phyloP scores from a whole-genome alignment of 2,329 filamentous ascomycete genomes.

The Aureobasidium zeae region DNA sequence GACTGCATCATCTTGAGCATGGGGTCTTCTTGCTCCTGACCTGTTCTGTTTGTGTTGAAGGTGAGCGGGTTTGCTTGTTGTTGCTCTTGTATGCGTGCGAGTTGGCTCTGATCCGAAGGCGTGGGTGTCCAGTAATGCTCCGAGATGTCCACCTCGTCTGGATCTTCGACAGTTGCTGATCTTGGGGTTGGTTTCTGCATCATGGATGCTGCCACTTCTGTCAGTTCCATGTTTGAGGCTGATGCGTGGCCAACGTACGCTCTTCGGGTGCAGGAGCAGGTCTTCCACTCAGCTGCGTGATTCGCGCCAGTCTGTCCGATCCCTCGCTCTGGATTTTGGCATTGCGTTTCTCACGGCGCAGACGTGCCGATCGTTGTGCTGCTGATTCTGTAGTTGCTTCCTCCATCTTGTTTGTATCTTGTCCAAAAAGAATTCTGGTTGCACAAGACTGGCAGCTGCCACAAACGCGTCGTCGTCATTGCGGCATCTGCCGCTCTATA shows the following conservation, averaged over 20 bases:
- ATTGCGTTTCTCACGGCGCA: constrained; percentile 69
- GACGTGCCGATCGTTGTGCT: constrained; percentile 52
- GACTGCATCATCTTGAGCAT: constrained; percentile 70
- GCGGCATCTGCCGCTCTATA: constrained; percentile 3
- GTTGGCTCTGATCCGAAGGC: constrained; percentile 5
- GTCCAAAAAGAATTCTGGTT: constrained; percentile 1
- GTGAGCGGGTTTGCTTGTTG: constrained; percentile 18
- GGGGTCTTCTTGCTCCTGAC: constrained; percentile 44
- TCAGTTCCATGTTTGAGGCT: background rate
- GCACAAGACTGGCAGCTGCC: constrained; percentile 2
- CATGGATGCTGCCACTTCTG: constrained; percentile 14
- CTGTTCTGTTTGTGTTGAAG: constrained; percentile 24
- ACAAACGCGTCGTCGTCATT: constrained; percentile 7
- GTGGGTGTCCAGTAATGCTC: constrained; percentile 34
- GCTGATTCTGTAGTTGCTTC: constrained; percentile 30
- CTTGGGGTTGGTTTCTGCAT: constrained; percentile 23
- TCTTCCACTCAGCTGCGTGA: constrained; percentile 60
- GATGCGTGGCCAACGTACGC: constrained; percentile 6
- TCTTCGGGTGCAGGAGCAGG: constrained; percentile 26
- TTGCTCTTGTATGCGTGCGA: constrained; percentile 2
- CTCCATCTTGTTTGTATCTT: constrained; percentile 16
- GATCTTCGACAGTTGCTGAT: constrained; percentile 39
- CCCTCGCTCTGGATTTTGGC: constrained; percentile 69
- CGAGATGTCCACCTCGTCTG: constrained; percentile 73
- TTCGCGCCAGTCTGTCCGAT: constrained; percentile 60